A percentile compares a stretch with the other conserved stretches of the same genome.
Conservation (phyloP, 768 basidiomycete genomes). For the Lactifluus pinguis region DNA sequence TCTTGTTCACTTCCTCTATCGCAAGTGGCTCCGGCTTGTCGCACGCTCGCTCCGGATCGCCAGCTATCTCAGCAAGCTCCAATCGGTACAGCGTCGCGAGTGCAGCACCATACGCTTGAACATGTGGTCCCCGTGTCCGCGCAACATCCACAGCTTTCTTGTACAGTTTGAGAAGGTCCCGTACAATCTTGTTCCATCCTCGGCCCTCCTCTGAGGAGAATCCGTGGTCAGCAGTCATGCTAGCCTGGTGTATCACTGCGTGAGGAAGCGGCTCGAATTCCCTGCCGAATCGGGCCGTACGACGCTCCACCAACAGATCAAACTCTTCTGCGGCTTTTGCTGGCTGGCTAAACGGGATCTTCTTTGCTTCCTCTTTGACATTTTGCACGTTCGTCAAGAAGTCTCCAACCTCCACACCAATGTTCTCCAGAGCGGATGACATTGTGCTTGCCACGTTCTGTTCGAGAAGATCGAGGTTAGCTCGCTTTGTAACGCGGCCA, state of each 20-base stretch:
- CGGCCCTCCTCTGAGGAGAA: slow-evolving; percentile 18
- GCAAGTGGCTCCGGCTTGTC: slow-evolving; percentile 25
- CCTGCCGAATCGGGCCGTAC: neutral
- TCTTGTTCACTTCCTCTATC: slow-evolving; percentile 23
- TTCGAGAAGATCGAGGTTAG: slow-evolving; percentile 31
- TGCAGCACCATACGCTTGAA: slow-evolving; percentile 28
- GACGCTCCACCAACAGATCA: neutral
- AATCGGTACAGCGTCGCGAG: slow-evolving; percentile 26
- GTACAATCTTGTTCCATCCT: slow-evolving; percentile 22
- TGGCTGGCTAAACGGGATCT: neutral
- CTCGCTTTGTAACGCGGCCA: slow-evolving; percentile 29
- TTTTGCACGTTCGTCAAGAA: slow-evolving; percentile 6
- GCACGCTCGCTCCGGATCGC: slow-evolving; percentile 18
- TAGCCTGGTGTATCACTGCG: neutral
- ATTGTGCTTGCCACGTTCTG: slow-evolving; percentile 29
- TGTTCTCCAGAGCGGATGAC: slow-evolving; percentile 20
- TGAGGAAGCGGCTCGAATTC: slow-evolving; percentile 19
- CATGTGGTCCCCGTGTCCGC: slow-evolving; percentile 25
- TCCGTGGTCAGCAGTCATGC: slow-evolving; percentile 19
- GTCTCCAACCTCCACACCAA: slow-evolving; percentile 7
- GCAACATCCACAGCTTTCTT: slow-evolving; percentile 22
- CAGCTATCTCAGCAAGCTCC: slow-evolving; percentile 22
- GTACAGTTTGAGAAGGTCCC: slow-evolving; percentile 22
- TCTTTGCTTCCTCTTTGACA: slow-evolving; percentile 16
- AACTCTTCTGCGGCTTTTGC: neutral